A percentile compares a stretch with the other conserved stretches of the same genome.
These are phyloP conservation scores for Collybia sp. DNA, from an alignment of 768 basidiomycete species.

Conservation along the genomic window DNA sequence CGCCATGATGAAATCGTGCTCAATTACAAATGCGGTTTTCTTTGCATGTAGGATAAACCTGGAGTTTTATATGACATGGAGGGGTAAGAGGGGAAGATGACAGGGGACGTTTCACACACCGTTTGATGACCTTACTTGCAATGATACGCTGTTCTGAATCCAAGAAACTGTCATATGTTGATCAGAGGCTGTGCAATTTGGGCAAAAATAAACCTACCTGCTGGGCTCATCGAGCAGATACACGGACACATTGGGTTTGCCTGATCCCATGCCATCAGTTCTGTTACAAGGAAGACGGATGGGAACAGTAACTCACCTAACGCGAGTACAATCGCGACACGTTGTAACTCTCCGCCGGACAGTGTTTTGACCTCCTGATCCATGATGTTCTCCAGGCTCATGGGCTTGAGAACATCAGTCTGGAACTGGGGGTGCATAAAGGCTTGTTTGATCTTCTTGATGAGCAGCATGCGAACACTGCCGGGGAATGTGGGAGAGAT, in stretches of 20 bases:
- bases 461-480: conserved; percentile 88
- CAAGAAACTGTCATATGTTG: conserved; percentile 58
- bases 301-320: conserved; percentile 38
- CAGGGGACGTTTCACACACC: conserved; percentile 36
- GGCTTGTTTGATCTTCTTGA: conserved; percentile 91
- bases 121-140: conserved; percentile 96
- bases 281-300: not conserved
- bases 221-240: conserved; percentile 96
- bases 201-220: conserved; percentile 38
- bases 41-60: conserved; percentile 95
- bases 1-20: conserved; percentile 99
- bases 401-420: conserved; percentile 95
- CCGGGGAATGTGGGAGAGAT: conserved; percentile 98
- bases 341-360: conserved; percentile 97
- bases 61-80: not conserved
- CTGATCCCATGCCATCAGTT: not conserved
- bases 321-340: conserved; percentile 93
- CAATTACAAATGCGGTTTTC: conserved; percentile 98
- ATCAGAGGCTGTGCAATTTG: not conserved
- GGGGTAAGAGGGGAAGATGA: conserved; percentile 3
- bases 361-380: conserved; percentile 98
- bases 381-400: conserved; percentile 91
- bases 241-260: conserved; percentile 77
- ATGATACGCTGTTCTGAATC: conserved; percentile 99
- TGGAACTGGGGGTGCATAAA: conserved; percentile 99